Conservation (phyloP, 805 yeast genomes). For the Saturnispora kantuleensis region DNA sequence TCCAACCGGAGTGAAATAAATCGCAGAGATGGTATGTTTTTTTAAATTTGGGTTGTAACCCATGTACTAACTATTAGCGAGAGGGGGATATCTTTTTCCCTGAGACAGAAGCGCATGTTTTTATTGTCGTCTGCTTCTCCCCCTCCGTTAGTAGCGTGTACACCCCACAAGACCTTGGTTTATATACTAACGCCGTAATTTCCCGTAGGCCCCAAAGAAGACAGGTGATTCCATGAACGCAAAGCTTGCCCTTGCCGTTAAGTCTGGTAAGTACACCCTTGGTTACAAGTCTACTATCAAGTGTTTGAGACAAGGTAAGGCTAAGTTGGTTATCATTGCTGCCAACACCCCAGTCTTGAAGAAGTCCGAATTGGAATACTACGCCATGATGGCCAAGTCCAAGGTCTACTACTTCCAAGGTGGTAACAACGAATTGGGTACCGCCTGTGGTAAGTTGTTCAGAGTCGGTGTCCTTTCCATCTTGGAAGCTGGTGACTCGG, state of each 20-base stretch:
- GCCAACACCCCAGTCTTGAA: slow-evolving; percentile 99
- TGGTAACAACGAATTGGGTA: slow-evolving; percentile 99
- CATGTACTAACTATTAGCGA: background rate
- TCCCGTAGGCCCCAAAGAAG: slow-evolving; percentile 87
- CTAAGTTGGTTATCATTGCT: slow-evolving; percentile 95
- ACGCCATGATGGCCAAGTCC: slow-evolving; percentile 99
- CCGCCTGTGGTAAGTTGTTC: slow-evolving; percentile 99
- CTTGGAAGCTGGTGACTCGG: slow-evolving; percentile 99
- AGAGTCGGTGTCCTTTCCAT: slow-evolving; percentile 96
- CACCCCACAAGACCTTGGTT: too few species aligned
- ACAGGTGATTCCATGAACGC: slow-evolving; percentile 91
- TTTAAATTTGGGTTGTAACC: background rate
- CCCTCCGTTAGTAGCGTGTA: background rate
- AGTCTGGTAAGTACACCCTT: slow-evolving; percentile 99
- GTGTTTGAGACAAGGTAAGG: slow-evolving; percentile 97
- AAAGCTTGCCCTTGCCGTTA: slow-evolving; percentile 95
- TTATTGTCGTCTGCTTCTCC: too few species aligned
- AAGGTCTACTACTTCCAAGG: slow-evolving; percentile 98
- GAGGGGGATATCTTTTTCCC: too few species aligned
- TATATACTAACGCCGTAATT: background rate
- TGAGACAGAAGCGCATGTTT: too few species aligned
- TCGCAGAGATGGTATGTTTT: slow-evolving; percentile 96
- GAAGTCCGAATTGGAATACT: slow-evolving; percentile 99
- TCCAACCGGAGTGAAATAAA: slow-evolving; percentile 83
- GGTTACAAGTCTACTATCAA: slow-evolving; percentile 99